Evolutionary conservation across 2,329 filamentous ascomycete species (phyloP), one percentile per base, ranked within the genome.

Genomic region (Atkinsonella hypoxylon): DNA sequence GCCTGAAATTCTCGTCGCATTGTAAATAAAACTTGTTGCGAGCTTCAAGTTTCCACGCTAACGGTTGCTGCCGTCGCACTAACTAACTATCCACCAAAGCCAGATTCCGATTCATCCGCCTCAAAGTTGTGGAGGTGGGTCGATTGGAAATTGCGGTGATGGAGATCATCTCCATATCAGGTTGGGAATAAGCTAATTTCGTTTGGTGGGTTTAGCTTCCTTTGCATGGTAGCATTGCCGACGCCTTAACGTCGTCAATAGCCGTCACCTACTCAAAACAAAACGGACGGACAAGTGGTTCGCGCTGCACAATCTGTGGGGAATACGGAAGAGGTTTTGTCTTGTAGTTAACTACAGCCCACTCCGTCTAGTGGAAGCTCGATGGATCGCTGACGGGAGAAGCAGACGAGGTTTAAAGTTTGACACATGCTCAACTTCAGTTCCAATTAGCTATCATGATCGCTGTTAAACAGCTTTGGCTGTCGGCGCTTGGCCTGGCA

Each of bases 401-500:
- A 26, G 26, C 26, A 26, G 26, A 26, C 26, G 4, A 26, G 8
- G 26, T 26, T 22, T 22, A 30, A 36, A 31, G 13, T 20, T 13
- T 12, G 2, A 5, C 9, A 5, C 9, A 12, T 34, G 17, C 43
- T 36, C 20, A 30, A 20, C 11, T 36, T 17, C 10, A 12, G 15
- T 2, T 26, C 17, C 2, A 18, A 20, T 8, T 17, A 18, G 12
- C 10, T 5, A 43, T 32, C 41, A 53, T 53, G 47, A 20, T 50
- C 17, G 10, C 44, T 5, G 15, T 26, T 4, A 12, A 17, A 11
- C 31, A 26, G 12, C 3, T 42, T 22, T 17, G 53, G 42, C 40
- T 52, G 20, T 45, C 39, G 5, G 36, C 51, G 48, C 22, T 50
- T 26, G 47, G 48, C 30, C 39, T 53, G 38, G 53, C 40, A 26